Conservation (phyloP, 208 protist genomes). For the Borovskyia barvae region DNA sequence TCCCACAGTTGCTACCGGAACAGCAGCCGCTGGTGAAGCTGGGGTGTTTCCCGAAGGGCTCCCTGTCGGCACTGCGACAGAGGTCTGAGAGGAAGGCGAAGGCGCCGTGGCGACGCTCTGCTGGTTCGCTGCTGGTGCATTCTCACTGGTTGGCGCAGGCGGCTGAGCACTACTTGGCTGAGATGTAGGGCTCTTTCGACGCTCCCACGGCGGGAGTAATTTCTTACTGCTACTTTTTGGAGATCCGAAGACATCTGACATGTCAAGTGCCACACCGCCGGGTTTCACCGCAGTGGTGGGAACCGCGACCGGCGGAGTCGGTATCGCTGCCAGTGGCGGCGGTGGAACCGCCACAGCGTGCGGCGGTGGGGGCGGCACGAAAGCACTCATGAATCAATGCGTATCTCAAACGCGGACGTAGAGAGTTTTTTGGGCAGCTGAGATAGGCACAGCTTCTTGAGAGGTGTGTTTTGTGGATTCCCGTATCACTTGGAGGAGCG, state of each 20-base stretch:
- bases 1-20: too few relatives aligned
- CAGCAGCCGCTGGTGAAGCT: too few relatives aligned
- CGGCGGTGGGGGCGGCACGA: slow-evolving; percentile 28
- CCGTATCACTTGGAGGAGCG: too few relatives aligned
- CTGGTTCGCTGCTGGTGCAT: neutral
- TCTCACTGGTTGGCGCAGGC: too few relatives aligned
- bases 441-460: too few relatives aligned
- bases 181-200: slow-evolving; percentile 10
- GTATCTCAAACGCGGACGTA: too few relatives aligned
- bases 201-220: slow-evolving; percentile 43
- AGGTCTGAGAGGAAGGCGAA: neutral
- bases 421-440: too few relatives aligned
- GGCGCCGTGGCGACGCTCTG: neutral
- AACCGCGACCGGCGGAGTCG: slow-evolving; percentile 6
- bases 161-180: too few relatives aligned
- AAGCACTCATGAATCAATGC: slow-evolving; percentile 19
- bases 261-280: slow-evolving; percentile 44
- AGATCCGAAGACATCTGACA: slow-evolving; percentile 32
- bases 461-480: too few relatives aligned
- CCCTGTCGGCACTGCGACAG: too few relatives aligned
- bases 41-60: too few relatives aligned
- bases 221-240: slow-evolving; percentile 28
- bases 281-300: slow-evolving; percentile 15
- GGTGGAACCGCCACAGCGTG: slow-evolving; percentile 21
- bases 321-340: slow-evolving; percentile 5